Base-by-base conservation (phyloP, 2,329 filamentous ascomycete species). In the Juglanconis juglandina region DNA sequence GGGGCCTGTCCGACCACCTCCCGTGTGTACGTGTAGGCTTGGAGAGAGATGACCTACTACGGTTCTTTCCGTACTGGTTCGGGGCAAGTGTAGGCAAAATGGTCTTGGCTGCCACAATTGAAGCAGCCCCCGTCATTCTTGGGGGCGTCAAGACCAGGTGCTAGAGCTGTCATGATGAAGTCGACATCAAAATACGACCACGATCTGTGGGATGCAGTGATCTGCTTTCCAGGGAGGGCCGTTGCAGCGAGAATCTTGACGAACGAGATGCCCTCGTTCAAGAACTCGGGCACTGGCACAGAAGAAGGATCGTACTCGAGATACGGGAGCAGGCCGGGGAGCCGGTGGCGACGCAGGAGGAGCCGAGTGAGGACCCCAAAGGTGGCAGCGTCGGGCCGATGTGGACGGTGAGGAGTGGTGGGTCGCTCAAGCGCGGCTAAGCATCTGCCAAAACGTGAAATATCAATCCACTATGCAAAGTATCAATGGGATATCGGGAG, bases 1-100 rank as follows among this genome's bases (percentile, higher is more conserved):
- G 34, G 4, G 9, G 11, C 32, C 34, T 34, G 34, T 34, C 11
- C 41, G 34, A n/a, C 6, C n/a, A n/a, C 42, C 17, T 17, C 39
- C 24, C 17, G 24, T 14, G 58, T n/a, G 7, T 41, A 48, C 17
- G 11, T 48, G 17, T 37, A 14, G 17, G n/a, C 34, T 34, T 34
- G 42, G 35, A 55, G 60, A 17, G 17, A 56, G 39, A 17, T 54
- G 44, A 78, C 81, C 79, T 76, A 84, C 82, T 76, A 78, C 64
- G 79, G 79, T 50, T 76, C 75, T 64, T 72, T 69, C 63, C 79
- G 72, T 32, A 78, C 80, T 30, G 78, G 76, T 61, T 82, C 77
- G 7, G 80, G 81, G 67, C 82, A 85, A 53, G 79, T 80, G 56
- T 83, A 71, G 11, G 79, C 73, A 74, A 80, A 84, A 67, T 85